Conservation (phyloP, 2,329 filamentous ascomycete species). For the Rutstroemia sydowiana region DNA sequence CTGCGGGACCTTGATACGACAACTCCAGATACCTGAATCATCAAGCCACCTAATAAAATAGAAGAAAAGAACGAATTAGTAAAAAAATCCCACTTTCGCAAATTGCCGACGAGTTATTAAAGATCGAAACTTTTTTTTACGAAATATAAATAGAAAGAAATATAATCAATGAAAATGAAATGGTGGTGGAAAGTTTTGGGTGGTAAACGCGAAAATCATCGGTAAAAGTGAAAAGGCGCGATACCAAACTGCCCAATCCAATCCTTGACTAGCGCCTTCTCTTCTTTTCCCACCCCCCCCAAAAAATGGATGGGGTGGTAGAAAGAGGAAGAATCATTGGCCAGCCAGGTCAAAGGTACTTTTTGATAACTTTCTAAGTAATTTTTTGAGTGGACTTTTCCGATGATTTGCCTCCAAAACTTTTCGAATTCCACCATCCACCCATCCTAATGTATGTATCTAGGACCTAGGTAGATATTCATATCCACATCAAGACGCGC, state of each 20-base stretch:
- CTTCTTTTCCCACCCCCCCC: not conserved
- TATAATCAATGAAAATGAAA: not conserved
- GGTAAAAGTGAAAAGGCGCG: constrained; percentile 1
- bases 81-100: not conserved
- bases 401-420: not conserved
- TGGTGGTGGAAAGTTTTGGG: not conserved
- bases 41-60: constrained; percentile 26
- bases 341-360: not conserved
- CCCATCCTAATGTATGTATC: too few species aligned
- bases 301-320: not conserved
- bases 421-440: not conserved
- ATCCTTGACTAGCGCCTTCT: not conserved
- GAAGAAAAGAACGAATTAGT: constrained; percentile 6
- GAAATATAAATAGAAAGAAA: not conserved
- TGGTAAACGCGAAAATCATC: constrained; percentile 6
- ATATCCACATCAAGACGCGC: not conserved
- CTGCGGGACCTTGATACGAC: constrained; percentile 28
- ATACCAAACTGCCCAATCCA: not conserved
- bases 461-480: too few species aligned
- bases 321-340: too few species aligned
- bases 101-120: not conserved
- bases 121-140: not conserved
- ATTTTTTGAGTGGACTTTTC: not conserved
- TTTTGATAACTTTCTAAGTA: too few species aligned
- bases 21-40: constrained; percentile 27